Conservation (phyloP, 2,329 filamentous ascomycete species). For the Fusarium mexicanum region DNA sequence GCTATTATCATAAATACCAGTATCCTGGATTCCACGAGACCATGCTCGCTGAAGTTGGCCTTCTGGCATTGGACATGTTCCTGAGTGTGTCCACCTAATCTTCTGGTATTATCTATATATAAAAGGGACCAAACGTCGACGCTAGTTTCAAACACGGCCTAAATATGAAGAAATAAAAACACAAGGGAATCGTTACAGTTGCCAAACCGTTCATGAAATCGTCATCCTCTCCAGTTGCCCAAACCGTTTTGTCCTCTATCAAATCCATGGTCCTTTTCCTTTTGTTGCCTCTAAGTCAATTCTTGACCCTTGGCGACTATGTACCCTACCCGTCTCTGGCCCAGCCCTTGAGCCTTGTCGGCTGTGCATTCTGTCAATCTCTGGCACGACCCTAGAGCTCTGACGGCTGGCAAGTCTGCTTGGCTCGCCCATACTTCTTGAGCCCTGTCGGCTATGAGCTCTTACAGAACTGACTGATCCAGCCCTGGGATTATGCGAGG, state of each 20-base stretch:
- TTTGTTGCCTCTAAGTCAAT: conserved; percentile 12
- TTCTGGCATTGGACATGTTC: not conserved
- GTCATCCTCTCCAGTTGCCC: conserved; percentile 5
- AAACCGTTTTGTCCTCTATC: conserved; percentile 1
- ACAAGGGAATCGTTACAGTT: conserved; percentile 26
- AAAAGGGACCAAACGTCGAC: conserved; percentile 3
- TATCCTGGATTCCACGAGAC: not conserved
- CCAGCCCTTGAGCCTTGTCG: conserved; percentile 20
- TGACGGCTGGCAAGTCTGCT: conserved; percentile 32
- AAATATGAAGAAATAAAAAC: conserved; percentile 8
- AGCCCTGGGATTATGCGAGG: conserved; percentile 28
- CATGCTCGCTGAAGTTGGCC: not conserved
- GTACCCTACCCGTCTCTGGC: not conserved
- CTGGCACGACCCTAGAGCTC: conserved; percentile 5
- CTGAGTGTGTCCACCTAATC: not conserved
- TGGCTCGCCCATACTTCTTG: conserved; percentile 12
- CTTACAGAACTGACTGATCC: conserved; percentile 30
- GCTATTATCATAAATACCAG: not conserved
- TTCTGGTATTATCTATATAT: conserved; percentile 20
- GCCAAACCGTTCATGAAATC: conserved; percentile 25
- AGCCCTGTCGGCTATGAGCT: conserved; percentile 30
- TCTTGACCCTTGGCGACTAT: conserved; percentile 20
- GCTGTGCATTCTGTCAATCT: conserved; percentile 23
- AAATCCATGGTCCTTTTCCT: conserved; percentile 36
- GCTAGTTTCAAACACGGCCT: conserved; percentile 13